Percentiles rank a stretch among this genome's conserved stretches.
Conservation (phyloP, 768 basidiomycete species). For the Leucocoprinus leucothites region DNA sequence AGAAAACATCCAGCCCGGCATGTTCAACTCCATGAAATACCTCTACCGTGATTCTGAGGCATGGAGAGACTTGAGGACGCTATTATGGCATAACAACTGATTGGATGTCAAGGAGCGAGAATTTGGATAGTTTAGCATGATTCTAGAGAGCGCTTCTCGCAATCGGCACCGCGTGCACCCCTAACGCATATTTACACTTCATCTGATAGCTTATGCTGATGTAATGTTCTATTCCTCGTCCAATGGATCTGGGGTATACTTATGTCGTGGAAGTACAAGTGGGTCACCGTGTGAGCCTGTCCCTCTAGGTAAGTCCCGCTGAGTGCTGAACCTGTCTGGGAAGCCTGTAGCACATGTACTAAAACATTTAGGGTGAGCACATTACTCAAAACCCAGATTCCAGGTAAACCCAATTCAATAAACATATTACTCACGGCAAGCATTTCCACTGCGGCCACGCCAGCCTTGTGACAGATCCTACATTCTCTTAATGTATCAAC, state of each 20-base stretch:
- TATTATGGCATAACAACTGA: conserved; percentile 90
- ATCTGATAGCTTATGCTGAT: conserved; percentile 10
- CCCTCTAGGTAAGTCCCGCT: conserved; percentile 23
- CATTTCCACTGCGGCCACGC: conserved; percentile 65
- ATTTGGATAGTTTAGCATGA: not conserved
- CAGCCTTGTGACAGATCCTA: conserved; percentile 54
- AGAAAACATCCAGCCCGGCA: conserved; percentile 92
- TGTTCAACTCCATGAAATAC: conserved; percentile 96
- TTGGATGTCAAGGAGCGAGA: not conserved
- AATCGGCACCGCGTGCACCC: conserved; percentile 1
- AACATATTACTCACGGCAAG: conserved; percentile 45
- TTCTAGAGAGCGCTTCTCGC: not conserved
- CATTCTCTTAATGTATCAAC: conserved; percentile 46
- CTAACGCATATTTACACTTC: conserved; percentile 13
- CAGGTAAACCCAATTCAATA: not conserved
- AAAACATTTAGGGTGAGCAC: conserved; percentile 6
- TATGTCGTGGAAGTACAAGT: conserved; percentile 4
- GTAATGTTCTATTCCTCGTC: not conserved
- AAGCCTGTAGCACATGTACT: conserved; percentile 65
- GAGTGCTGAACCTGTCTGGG: conserved; percentile 51
- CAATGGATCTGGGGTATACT: conserved; percentile 4
- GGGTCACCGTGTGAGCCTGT: conserved; percentile 9
- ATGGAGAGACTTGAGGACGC: conserved; percentile 79
- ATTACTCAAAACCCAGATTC: conserved; percentile 15
- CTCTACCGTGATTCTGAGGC: conserved; percentile 90